phyloP scores from a whole-genome alignment of 805 yeast species.

The Candida peoriensis region DNA sequence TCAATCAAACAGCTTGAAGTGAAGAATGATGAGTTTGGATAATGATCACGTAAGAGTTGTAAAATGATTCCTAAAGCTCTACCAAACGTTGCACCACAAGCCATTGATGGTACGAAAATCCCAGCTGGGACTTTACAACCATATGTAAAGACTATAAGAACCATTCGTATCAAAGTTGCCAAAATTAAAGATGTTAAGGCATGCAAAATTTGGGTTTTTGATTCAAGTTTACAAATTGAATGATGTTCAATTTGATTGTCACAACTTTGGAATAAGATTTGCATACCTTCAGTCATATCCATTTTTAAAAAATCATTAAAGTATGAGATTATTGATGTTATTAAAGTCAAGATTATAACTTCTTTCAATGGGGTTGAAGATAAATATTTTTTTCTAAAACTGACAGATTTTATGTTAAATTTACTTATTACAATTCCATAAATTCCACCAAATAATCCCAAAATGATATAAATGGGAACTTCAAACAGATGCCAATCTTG shows the following conservation, averaged over 20 bases:
- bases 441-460: conserved; percentile 90
- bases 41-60: conserved; percentile 40
- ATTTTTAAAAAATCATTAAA: conserved; percentile 74
- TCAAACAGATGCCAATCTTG: conserved; percentile 85
- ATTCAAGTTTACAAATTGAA: conserved; percentile 33
- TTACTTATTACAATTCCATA: conserved; percentile 78
- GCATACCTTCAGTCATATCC: conserved; percentile 97
- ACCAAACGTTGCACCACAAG: conserved; percentile 93
- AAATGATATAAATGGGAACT: conserved; percentile 66
- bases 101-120: conserved; percentile 94
- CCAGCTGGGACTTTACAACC: conserved; percentile 98
- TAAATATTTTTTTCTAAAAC: conserved; percentile 70
- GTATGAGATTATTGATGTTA: conserved; percentile 76
- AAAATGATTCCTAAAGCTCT: conserved; percentile 76
- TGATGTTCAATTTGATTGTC: conserved; percentile 33
- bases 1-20: conserved; percentile 33
- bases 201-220: conserved; percentile 24
- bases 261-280: conserved; percentile 82
- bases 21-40: conserved; percentile 33
- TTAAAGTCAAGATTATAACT: conserved; percentile 56
- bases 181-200: conserved; percentile 50
- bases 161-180: conserved; percentile 70
- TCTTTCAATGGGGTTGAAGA: conserved; percentile 57
- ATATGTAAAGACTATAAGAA: conserved; percentile 76
- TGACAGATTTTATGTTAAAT: conserved; percentile 69